Base-by-base conservation (phyloP, 2,329 filamentous ascomycete species). In the Cryphonectria radicalis region DNA sequence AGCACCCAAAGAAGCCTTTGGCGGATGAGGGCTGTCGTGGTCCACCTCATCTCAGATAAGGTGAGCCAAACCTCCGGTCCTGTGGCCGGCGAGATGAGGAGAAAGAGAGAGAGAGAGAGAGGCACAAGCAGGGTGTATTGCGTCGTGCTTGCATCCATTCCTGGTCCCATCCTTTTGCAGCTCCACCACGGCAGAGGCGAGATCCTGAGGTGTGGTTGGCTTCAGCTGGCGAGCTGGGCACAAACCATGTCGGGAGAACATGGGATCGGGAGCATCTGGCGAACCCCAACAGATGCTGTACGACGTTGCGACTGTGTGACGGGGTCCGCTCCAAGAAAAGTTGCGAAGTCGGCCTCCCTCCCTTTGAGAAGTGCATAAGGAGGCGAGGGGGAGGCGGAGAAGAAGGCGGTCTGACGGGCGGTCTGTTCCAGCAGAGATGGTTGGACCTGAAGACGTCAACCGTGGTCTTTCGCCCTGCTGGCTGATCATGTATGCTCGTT, bases 1-100 rank as follows among this genome's bases (percentile, higher is more conserved):
- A n/a, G 32, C 32, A 32, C 32, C 32, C 46, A 63, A 46, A 68
- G 32, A 57, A 32, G 35, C n/a, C 40, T 17, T 17, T n/a, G n/a
- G 35, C 42, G n/a, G 55, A 32, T 50, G 14, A 50, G 37, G 42
- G 14, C 59, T 50, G 50, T 50, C 25, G 65, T 50, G 60, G 53
- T 42, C 69, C 64, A 67, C 72, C 68, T 67, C 67, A 73, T 73
- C 72, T 72, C 64, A 73, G 72, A 73, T 72, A 68, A 73, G 70
- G 64, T 72, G 70, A 70, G 69, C 60, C 57, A 50, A 55, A 62
- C 64, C 40, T 62, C 64, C 63, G 63, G 32, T 60, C 63, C 72
- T 69, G 69, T 70, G 60, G 60, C 53, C 59, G 63, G 64, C 72
- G 70, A 72, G 63, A 43, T 60, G 53, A 7, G 11, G 37, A 40